These are phyloP conservation scores for Mesembryanthemum crystallinum DNA, from an alignment of 148 eudicot genomes.

Conservation along the genomic window DNA sequence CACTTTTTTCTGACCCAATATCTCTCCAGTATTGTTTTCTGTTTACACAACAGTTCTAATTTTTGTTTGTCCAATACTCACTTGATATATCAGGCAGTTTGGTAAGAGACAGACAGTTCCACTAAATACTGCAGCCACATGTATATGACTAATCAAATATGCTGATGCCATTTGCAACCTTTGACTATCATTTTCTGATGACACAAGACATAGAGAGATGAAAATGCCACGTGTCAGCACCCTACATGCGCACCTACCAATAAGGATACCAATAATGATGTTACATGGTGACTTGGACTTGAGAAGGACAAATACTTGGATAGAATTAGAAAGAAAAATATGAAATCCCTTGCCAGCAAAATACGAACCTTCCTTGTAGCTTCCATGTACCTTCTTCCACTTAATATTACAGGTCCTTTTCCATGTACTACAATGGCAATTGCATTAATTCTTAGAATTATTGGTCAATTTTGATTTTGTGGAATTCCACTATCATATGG, in stretches of 20 bases:
- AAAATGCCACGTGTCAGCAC: constrained; percentile 15
- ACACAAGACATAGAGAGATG: background rate
- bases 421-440: background rate
- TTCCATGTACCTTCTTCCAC: constrained; percentile 2
- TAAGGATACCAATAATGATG: background rate
- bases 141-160: background rate
- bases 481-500: constrained; percentile 21
- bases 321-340: background rate
- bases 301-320: background rate
- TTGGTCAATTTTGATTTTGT: constrained; percentile 10
- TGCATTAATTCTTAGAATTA: background rate
- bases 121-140: background rate
- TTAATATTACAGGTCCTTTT: background rate
- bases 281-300: constrained; percentile 3
- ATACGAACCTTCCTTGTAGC: constrained; percentile 14
- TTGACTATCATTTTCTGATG: constrained; percentile 2
- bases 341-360: constrained; percentile 11
- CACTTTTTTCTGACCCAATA: no score
- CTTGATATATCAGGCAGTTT: no score
- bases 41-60: no score
- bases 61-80: no score
- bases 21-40: no score
- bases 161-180: background rate
- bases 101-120: no score
- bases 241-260: background rate